Evolutionary conservation across 345 rosid genomes (phyloP).

Genomic region (Eucalyptus pauciflora): DNA sequence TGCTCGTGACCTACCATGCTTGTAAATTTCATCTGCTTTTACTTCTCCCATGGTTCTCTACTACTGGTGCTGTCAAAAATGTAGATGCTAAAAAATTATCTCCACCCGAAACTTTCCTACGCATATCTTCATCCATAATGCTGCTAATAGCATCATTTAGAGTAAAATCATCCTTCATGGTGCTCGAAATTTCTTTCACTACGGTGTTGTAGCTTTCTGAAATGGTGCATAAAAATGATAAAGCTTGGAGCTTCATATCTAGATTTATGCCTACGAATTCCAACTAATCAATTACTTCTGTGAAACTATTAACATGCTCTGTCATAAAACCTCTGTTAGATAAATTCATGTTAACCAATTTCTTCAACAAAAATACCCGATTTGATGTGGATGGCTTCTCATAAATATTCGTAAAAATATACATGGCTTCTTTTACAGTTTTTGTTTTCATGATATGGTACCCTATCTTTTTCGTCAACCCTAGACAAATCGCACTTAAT

Average conservation of each 20-base stretch:
- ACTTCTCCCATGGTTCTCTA: background rate
- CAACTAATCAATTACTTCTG: fast-evolving
- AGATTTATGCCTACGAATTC: background rate
- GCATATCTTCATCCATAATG: background rate
- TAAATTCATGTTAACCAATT: too few species aligned
- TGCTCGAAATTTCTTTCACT: too few species aligned
- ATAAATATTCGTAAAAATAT: too few species aligned
- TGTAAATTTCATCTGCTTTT: too few species aligned
- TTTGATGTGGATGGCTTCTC: background rate
- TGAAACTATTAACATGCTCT: background rate
- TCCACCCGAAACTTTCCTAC: background rate
- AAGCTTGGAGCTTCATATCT: background rate
- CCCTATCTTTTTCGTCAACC: background rate
- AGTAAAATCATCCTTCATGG: background rate
- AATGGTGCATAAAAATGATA: background rate
- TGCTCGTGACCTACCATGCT: background rate
- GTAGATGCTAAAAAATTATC: background rate
- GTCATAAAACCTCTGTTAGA: background rate
- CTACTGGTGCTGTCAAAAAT: fast-evolving
- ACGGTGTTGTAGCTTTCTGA: background rate
- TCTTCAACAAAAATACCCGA: background rate
- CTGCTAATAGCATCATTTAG: background rate
- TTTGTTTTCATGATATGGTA: background rate
- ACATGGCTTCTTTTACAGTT: background rate
- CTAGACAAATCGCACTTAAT: background rate